Conservation (phyloP, 1,139 yeast genomes). For the Blastobotrys raffinosifermentans region DNA sequence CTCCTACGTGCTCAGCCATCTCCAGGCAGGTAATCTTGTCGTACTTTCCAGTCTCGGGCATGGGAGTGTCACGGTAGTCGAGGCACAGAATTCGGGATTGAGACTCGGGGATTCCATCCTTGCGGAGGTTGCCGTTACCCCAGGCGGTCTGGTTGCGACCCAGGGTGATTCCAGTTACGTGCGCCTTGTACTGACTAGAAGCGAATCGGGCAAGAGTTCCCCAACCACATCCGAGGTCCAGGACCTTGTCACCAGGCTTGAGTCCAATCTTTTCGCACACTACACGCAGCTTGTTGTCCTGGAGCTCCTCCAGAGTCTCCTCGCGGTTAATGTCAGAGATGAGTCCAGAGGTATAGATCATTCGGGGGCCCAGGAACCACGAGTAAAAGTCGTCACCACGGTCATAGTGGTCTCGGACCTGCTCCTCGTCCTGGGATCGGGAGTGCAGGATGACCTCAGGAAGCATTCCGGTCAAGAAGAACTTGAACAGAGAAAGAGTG, state of each 20-base stretch:
- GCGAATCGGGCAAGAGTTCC: slow-evolving; percentile 88
- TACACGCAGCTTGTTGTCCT: slow-evolving; percentile 81
- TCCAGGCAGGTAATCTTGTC: slow-evolving; percentile 87
- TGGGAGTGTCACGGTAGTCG: slow-evolving; percentile 89
- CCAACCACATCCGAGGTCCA: slow-evolving; percentile 96
- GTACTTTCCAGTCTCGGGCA: slow-evolving; percentile 62
- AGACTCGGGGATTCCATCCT: slow-evolving; percentile 60
- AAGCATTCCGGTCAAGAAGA: slow-evolving; percentile 80
- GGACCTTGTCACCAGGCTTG: slow-evolving; percentile 62
- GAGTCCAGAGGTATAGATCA: slow-evolving; percentile 88
- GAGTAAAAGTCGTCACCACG: slow-evolving; percentile 95
- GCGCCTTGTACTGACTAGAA: slow-evolving; percentile 76
- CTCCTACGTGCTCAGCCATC: slow-evolving; percentile 97
- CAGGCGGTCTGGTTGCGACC: slow-evolving; percentile 89
- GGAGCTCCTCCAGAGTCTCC: slow-evolving; percentile 79
- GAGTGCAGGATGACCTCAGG: slow-evolving; percentile 93
- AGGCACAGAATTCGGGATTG: slow-evolving; percentile 76
- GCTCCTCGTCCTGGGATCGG: slow-evolving; percentile 92
- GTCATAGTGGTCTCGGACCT: slow-evolving; percentile 92
- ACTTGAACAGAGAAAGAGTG: slow-evolving; percentile 71
- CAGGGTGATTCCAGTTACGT: slow-evolving; percentile 82
- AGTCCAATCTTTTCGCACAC: slow-evolving; percentile 85
- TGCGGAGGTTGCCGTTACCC: slow-evolving; percentile 67
- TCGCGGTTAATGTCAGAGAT: slow-evolving; percentile 64
- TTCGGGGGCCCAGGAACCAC: slow-evolving; percentile 92